Evolutionary conservation across 495 filamentous ascomycete species (phyloP), one percentile per base, ranked within the genome.

Genomic region (Xylaria venustula): DNA sequence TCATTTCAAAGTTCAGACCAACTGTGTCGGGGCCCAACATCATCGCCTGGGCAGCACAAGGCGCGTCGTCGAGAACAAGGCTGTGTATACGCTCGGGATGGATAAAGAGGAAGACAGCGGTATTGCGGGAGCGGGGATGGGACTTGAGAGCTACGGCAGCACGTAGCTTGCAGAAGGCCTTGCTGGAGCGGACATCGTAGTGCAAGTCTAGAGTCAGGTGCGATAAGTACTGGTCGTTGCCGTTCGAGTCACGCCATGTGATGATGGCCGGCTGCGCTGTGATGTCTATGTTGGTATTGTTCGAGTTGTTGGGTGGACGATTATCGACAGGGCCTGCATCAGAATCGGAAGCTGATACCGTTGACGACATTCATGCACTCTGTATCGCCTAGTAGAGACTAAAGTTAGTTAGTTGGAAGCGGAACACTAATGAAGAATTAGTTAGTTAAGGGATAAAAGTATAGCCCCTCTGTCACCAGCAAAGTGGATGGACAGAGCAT

Each of bases 21-120:
- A 58, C 34, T 15, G 45, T 41, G 26, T 58, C 54, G 28, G 54
- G 14, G 17, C 54, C 54, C 12, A 58, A 42, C 17, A 2, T 28
- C 14, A 19, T 22, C 22, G 54, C 54, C 37, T 58, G 42, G 15
- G 34, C 26, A 23, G 42, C 3, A 74, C 74, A 1, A 71, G 73
- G 23, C 70, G 75, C 36, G 73, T 78, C 57, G 68, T 77, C 56
- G 72, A 76, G 57, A 72, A 76, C 49, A 70, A 71, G 40, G 51
- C 69, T 46, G 46, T 68, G 5, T 75, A 72, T 69, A 71, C 71
- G 64, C 64, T 60, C 36, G 69, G 69, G 68, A 71, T 58, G 45
- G 20, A 58, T 4, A 28, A 58, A 58, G 15, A 58, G 44, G 14
- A 58, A 58, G 54, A 58, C 30, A 37, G 41, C 15, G 20, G 28